Base-by-base conservation (phyloP, 2,329 filamentous ascomycete species). In the Thielaviopsis cerberus region DNA sequence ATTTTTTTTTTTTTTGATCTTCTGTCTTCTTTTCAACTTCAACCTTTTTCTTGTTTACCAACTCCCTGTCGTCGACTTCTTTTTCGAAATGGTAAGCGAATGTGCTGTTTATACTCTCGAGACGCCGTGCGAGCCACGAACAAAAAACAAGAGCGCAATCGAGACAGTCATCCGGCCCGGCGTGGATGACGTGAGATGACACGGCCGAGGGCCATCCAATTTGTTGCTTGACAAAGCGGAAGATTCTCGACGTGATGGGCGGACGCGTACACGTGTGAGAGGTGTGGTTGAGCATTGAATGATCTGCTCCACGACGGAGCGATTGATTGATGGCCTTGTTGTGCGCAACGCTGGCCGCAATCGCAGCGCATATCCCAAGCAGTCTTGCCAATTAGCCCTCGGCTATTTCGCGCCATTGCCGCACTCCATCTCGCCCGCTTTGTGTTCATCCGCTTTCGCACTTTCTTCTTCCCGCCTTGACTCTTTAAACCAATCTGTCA, bases 1-100 rank as follows among this genome's bases (percentile, higher is more conserved):
- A 13, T 24, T 51, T 30, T 26, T 20, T 6, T 24, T 25, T 24
- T 63, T 54, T 57, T 61, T 63, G 27, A 17, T n/a, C 17, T 17
- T 10, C 15, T 37, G 24, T 25, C 8, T 34, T 52, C 15, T 22
- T 51, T 11, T 41, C 3, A 45, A 8, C 30, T n/a, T n/a, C n/a
- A n/a, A 30, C 48, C 51, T 37, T 24, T 48, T 26, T 17, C 45
- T 25, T 51, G 20, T 11, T 30, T 23, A 25, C 11, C 37, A 20
- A 30, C 11, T 27, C 30, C 41, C 20, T 2, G 8, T n/a, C 7
- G 10, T 48, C 10, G 10, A 20, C 10, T 48, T 48, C 41, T 22
- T 48, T 20, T 48, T 20, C 41, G n/a, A 17, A 41, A 41, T 48
- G 41, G 41, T 48, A 48, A 48, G 41, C 41, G 41, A 48, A 3